Evolutionary conservation across 2,329 filamentous ascomycete genomes (phyloP), one percentile per base, ranked within the genome.

Genomic region (Talaromyces sp.): DNA sequence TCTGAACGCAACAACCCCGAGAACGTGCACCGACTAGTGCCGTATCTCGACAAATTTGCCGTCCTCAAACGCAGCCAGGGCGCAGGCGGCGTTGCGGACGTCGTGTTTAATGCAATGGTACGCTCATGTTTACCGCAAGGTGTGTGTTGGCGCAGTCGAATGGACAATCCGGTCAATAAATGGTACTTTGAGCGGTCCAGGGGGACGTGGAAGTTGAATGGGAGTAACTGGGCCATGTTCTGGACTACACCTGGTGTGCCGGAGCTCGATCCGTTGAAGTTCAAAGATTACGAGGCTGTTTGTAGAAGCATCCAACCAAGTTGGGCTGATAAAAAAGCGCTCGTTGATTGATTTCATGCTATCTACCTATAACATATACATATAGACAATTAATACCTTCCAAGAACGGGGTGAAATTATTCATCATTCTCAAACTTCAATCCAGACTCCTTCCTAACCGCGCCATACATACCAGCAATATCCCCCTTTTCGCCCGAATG

Each of bases 31-130:
- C 85, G 90, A 10, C 85, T 92, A 69, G 91, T 99, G 0, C 95
- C 95, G 0, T 99, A 99, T 75, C 84, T 99, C 35, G 95, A 99
- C 78, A 99, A 99, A 76, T 98, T 99, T 74, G 95, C 95, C 0
- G 95, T 99, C 0, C 83, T 97, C 16, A 94, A 91, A 70, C 89
- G 88, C 66, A 90, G 89, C 13, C 95, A 99, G 76, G 95, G 95
- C 0, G 91, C 91, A 0, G 92, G 92, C 1, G 94, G 95, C 3
- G 93, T 98, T 3, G 94, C 95, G 1, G 95, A 99, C 74, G 90
- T 98, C 45, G 90, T 99, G 8, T 99, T 98, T 80, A 97, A 96
- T 68, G 90, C 93, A 39, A 96, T 99, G 91, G 92, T 97, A 5
- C 86, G 91, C 33, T 88, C 89, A 22, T 97, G 93, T 71, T 96